Evolutionary conservation across 495 filamentous ascomycete genomes (phyloP).

Genomic region (Cenococcum geophilum): DNA sequence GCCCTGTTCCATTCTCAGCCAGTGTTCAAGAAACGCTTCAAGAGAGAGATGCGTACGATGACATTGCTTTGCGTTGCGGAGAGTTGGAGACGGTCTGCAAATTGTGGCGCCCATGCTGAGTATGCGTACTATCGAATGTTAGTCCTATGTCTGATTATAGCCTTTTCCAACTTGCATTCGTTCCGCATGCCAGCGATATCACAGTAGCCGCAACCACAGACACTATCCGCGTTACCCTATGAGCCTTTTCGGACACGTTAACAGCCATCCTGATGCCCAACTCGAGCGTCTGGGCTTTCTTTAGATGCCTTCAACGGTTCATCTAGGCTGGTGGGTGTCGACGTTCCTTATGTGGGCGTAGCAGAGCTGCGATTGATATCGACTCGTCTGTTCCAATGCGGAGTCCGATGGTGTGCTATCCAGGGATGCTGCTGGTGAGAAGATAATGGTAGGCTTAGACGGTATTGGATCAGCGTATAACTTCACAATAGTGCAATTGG

Average conservation of each 20-base stretch:
- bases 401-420: neutral
- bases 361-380: constrained; percentile 2
- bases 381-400: constrained; percentile 9
- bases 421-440: too few species aligned
- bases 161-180: constrained; percentile 59
- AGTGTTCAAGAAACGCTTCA: constrained; percentile 8
- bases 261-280: constrained; percentile 11
- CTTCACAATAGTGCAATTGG: too few species aligned
- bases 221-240: constrained; percentile 56
- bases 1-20: constrained; percentile 47
- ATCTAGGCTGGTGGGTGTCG: constrained; percentile 11
- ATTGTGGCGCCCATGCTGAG: constrained; percentile 95
- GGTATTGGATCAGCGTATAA: neutral
- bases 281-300: neutral
- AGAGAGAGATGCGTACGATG: constrained; percentile 55
- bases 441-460: neutral
- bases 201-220: constrained; percentile 80
- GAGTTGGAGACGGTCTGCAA: constrained; percentile 76
- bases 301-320: constrained; percentile 4
- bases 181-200: constrained; percentile 85
- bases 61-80: constrained; percentile 86
- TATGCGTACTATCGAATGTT: constrained; percentile 73
- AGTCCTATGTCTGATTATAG: neutral
- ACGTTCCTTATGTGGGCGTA: neutral
- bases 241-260: constrained; percentile 32